Base-by-base conservation (phyloP, 805 yeast genomes). In the Yamadazyma laniorum region DNA sequence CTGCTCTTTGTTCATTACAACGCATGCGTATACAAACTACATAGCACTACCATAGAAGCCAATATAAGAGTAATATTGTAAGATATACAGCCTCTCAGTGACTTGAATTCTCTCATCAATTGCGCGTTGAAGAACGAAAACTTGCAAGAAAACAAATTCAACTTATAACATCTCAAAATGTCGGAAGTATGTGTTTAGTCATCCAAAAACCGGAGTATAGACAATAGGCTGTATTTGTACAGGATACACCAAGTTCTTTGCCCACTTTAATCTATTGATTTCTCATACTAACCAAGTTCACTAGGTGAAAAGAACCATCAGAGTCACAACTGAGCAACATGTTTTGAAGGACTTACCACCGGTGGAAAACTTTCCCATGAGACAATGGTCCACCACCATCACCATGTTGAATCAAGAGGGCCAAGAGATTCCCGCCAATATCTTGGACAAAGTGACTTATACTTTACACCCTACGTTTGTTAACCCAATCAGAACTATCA, bases 391-490 rank as follows among this genome's bases (percentile, higher is more conserved):
- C 32, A 82, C 93, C 47, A 80, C 82, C 58, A 75, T 93, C 34
- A 63, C 77, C 28, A 62, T 89, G 56, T 72, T 93, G 44, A 90
- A 89, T 52, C 82, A 80, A 43, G 77, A 79, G 41, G 96, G 96
- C 14, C 76, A 81, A 42, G 91, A 83, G 52, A 70, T 85, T 32
- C 91, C 96, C 11, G 97, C 97, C 2, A 79, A 72, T 32, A 74
- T 91, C 39, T 85, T 91, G 53, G 98, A 93, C 61, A 86, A 85
- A 63, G 96, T 89, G 37, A 89, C 95, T 4, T 91, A 91, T 61
- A 82, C 88, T 50, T 74, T 93, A 47, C 99, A 91, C 67, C 98
- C 97, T 34, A 93, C 98, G 7, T 91, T 91, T 65, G 79, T 79
- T 34, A 89, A 89, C 59, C 98, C 98, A 8, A 82, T 77, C 47